phyloP scores from a whole-genome alignment of 2,329 filamentous ascomycete genomes.

The Penicillium sp. region DNA sequence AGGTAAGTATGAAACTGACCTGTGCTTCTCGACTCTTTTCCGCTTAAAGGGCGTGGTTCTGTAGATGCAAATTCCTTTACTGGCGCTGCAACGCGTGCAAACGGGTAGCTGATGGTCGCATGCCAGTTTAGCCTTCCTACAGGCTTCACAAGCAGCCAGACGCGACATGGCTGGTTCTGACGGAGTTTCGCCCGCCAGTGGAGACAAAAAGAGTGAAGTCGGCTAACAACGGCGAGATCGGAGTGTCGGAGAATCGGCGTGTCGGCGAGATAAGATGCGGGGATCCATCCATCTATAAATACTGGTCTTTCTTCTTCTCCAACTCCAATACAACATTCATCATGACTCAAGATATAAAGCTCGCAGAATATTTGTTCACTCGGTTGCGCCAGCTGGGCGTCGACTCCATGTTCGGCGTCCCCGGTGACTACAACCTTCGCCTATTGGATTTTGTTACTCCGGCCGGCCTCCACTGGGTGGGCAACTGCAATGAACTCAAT shows the following conservation, averaged over 20 bases:
- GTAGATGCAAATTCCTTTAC: constrained; percentile 26
- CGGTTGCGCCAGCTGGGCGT: constrained; percentile 64
- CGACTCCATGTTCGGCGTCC: constrained; percentile 65
- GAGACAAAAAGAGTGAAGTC: constrained; percentile 8
- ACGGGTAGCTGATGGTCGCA: constrained; percentile 25
- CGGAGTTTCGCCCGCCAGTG: constrained; percentile 12
- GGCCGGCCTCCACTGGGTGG: constrained; percentile 61
- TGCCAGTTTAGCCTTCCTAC: constrained; percentile 25
- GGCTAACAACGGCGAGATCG: constrained; percentile 19
- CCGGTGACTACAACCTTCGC: constrained; percentile 69
- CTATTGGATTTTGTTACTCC: constrained; percentile 65
- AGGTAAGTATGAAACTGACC: constrained; percentile 11
- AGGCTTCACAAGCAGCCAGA: constrained; percentile 25
- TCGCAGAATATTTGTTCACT: constrained; percentile 59
- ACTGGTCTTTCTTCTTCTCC: background rate
- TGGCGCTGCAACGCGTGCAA: constrained; percentile 20
- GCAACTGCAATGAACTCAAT: constrained; percentile 70
- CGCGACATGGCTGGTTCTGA: constrained; percentile 17
- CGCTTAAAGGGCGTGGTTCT: constrained; percentile 28
- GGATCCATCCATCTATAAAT: constrained; percentile 11
- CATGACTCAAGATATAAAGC: constrained; percentile 23
- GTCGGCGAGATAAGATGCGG: constrained; percentile 19
- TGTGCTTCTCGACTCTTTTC: constrained; percentile 20
- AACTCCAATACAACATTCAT: constrained; percentile 1
- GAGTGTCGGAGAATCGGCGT: constrained; percentile 16